Base-by-base conservation (phyloP, 306 rosid genomes). In the Cicer chorassanicum region DNA sequence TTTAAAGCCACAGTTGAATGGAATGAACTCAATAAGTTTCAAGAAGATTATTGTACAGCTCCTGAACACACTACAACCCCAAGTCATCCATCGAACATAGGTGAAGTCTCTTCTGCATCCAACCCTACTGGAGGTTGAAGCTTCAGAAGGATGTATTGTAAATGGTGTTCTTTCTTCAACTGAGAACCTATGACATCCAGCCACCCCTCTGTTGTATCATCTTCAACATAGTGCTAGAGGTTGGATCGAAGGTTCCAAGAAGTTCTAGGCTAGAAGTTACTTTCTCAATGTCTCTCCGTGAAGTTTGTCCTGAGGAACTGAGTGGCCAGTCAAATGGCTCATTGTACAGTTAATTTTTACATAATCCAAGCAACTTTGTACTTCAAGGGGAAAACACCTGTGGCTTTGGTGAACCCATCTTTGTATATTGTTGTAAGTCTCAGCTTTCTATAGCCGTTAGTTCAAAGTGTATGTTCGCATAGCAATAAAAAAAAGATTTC, bases 1-100 rank as follows among this genome's bases (percentile, higher is more conserved):
- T 74, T 66, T 64, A 39, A 87, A 91, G 96, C 92, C 54, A 89
- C 76, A 45, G 87, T 88, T 68, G 96, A 85, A 55, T 94, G 98
- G 98, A 88, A 85, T 68, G 89, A 83, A 68, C 81, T 94, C 72
- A 74, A 78, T 21, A 59, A 85, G 11, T 76, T 90, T 57, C 70
- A 85, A 68, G 93, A 87, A 57, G 91, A 91, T 84, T 90, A 79
- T 74, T 8, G 70, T 51, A 72, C 80, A 74, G 82, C 80, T 70
- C 81, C 72, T 21, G 74, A 76, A 54, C 82, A 78, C 81, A 15
- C 86, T 86, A 14, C 74, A 4, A 54, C 83, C 86, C 74, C 86
- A 87, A 59, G 55, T 46, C 70, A 81, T 44, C 88, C 85, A 0
- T 74, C 85, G 3, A 85, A 77, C 78, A 59, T 79, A 10, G 80